phyloP scores from a whole-genome alignment of 805 yeast genomes.

The Suhomyces sp. region DNA sequence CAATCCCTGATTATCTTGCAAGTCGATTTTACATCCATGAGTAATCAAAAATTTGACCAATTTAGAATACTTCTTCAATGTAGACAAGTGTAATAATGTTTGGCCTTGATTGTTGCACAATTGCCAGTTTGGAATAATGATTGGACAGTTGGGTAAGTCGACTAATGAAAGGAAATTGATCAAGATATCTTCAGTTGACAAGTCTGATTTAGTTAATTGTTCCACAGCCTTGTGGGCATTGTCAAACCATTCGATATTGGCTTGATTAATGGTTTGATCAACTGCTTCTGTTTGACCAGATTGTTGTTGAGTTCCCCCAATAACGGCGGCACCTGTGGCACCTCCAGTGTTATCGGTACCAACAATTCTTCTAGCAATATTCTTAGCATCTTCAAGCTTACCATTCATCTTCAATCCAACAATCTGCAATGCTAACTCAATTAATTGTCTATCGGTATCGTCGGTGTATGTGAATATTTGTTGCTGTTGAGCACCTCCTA shows the following conservation, averaged over 20 bases:
- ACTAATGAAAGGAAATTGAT: slow-evolving; percentile 56
- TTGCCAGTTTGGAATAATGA: slow-evolving; percentile 70
- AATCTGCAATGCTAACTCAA: slow-evolving; percentile 92
- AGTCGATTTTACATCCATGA: slow-evolving; percentile 66
- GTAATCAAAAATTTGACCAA: slow-evolving; percentile 64
- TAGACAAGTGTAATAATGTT: slow-evolving; percentile 82
- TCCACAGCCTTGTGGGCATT: slow-evolving; percentile 53
- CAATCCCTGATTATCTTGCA: slow-evolving; percentile 74
- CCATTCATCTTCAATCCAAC: slow-evolving; percentile 98
- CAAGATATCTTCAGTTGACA: slow-evolving; percentile 50
- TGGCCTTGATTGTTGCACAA: slow-evolving; percentile 83
- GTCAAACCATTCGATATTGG: slow-evolving; percentile 48
- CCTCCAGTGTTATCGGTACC: slow-evolving; percentile 51
- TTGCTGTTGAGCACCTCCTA: slow-evolving; percentile 37
- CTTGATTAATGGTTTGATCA: slow-evolving; percentile 16
- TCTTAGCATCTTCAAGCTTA: slow-evolving; percentile 88
- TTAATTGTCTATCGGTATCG: slow-evolving; percentile 91
- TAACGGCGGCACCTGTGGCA: slow-evolving; percentile 11
- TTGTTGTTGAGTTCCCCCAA: slow-evolving; percentile 6
- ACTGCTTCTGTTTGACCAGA: slow-evolving; percentile 1
- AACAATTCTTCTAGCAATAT: slow-evolving; percentile 87
- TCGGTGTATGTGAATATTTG: slow-evolving; percentile 88
- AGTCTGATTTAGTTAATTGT: slow-evolving; percentile 43
- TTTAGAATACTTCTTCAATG: slow-evolving; percentile 66
- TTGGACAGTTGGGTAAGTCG: slow-evolving; percentile 63